Conservation (phyloP, 768 basidiomycete genomes). For the Lentinus brumalis region DNA sequence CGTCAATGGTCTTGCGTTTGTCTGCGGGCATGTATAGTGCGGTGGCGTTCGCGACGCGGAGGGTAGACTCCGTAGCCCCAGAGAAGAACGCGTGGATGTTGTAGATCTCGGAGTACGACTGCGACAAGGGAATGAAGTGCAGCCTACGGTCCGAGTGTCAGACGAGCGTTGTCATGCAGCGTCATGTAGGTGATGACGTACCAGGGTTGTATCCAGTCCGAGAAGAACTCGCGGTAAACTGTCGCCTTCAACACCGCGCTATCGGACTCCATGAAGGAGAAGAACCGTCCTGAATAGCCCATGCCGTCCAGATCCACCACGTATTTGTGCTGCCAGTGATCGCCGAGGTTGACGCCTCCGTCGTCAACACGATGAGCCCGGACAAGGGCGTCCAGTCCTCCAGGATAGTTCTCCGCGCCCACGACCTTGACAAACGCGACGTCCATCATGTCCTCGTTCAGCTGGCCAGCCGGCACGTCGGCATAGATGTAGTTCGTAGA, state of each 20-base stretch:
- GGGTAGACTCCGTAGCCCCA: conserved; percentile 66
- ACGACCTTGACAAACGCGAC: conserved; percentile 81
- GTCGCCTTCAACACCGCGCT: conserved; percentile 90
- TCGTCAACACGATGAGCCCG: conserved; percentile 69
- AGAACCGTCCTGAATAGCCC: conserved; percentile 91
- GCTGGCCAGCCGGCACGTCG: conserved; percentile 52
- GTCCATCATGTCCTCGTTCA: conserved; percentile 87
- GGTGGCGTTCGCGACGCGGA: conserved; percentile 56
- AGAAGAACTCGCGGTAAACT: conserved; percentile 89
- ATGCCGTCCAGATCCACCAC: conserved; percentile 92
- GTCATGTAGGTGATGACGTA: conserved; percentile 30
- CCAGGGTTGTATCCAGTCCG: conserved; percentile 94
- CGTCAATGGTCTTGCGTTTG: conserved; percentile 48
- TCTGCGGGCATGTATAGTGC: conserved; percentile 35
- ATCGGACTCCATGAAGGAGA: conserved; percentile 83
- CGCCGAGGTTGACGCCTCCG: conserved; percentile 75
- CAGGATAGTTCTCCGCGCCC: conserved; percentile 70
- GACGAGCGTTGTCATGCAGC: neutral
- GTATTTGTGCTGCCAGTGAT: conserved; percentile 91
- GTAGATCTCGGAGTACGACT: conserved; percentile 88
- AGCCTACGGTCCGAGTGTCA: conserved; percentile 53
- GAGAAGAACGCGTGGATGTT: conserved; percentile 94
- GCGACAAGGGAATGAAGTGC: conserved; percentile 91
- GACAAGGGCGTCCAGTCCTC: conserved; percentile 67
- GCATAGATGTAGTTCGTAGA: conserved; percentile 62